Evolutionary conservation across 805 yeast species (phyloP), one percentile per base, ranked within the genome.

Genomic region (Yarrowia phangngaensis): DNA sequence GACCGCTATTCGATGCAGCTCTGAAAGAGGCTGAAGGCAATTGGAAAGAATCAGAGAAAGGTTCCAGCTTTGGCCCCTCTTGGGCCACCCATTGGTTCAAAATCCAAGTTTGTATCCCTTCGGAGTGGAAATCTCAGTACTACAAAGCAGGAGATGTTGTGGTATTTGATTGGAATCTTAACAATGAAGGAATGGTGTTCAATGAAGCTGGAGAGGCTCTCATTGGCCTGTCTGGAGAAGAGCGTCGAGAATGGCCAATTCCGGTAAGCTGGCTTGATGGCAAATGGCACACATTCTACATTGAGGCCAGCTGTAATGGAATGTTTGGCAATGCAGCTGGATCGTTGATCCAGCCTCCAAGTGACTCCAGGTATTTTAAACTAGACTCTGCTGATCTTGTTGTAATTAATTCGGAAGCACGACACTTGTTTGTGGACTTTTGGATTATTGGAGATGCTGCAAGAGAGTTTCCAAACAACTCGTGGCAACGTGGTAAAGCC

Each of bases 1-100:
- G 89, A 34, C 92, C 92, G 0, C 65, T 73, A 23, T 83, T 81
- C 64, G 65, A 70, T 45, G 79, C 77, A 50, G 75, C 85, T 54
- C 66, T 80, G 52, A 67, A 72, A 55, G 67, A 70, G 17, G 82
- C 85, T n/a, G 32, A 45, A 0, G 32, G 32, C 11, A 55, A 54
- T 28, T 70, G 71, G 68, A 55, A 56, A 7, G 56, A 59, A 1
- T 60, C 71, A 5, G 51, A 56, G 29, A 79, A 79, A 55, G 94
- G 92, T 16, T 81, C 84, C 56, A 67, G 71, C 7, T 87, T 84
- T 63, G 97, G 97, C 0, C 98, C 98, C 3, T 83, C 94, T 11
- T 90, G 98, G 98, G 82, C 90, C 52, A 84, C 97, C 1, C 94
- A 87, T 55, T 90, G 98, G 98, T 87, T 92, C 66, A 75, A 78